Percentiles rank a stretch among this genome's conserved stretches.
phyloP scores from a whole-genome alignment of 164 flowering plant species.

The grape (Vitis vinifera) region ASM3070453v1 NC_081806.1:11707501-11708000 shows the following conservation, averaged over 20 bases:
- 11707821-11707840: neutral
- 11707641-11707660: slow-evolving; percentile 78
- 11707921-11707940: no score
- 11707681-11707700: no score
- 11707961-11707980: no score
- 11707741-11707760: slow-evolving; percentile 22
- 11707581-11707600: slow-evolving; percentile 84
- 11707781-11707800: neutral
- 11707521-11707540: slow-evolving; percentile 81
- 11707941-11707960: no score
- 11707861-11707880: no score
- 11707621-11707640: slow-evolving; percentile 71
- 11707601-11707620: slow-evolving; percentile 91
- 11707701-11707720: no score
- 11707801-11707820: no score
- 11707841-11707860: no score
- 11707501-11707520: slow-evolving; percentile 44
- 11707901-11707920: no score
- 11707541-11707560: slow-evolving; percentile 93
- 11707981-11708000: no score
- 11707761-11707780: slow-evolving; percentile 24
- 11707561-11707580: slow-evolving; percentile 97
- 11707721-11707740: neutral
- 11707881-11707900: no score
- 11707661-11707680: slow-evolving; percentile 44